phyloP scores from a whole-genome alignment of 768 basidiomycete genomes.

The Leccinum variicolor region DNA sequence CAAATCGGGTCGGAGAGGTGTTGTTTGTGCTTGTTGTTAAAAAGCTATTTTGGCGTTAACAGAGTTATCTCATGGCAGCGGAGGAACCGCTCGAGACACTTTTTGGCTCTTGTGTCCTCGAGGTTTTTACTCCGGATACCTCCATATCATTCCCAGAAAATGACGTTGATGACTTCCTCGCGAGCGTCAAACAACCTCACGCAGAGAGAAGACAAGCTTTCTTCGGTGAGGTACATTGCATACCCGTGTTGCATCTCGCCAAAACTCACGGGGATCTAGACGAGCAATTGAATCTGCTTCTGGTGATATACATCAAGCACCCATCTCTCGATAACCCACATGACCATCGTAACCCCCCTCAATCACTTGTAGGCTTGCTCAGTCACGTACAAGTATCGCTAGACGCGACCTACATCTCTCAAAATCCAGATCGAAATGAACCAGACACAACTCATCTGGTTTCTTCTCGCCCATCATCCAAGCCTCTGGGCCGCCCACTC shows the following conservation, averaged over 20 bases:
- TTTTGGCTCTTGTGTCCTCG: constrained; percentile 56
- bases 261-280: constrained; percentile 36
- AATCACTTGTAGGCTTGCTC: constrained; percentile 54
- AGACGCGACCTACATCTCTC: constrained; percentile 77
- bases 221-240: constrained; percentile 55
- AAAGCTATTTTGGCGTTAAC: not conserved
- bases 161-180: constrained; percentile 55
- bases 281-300: constrained; percentile 50
- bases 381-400: constrained; percentile 73
- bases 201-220: constrained; percentile 65
- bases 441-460: constrained; percentile 38
- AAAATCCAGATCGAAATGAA: constrained; percentile 35
- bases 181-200: constrained; percentile 37
- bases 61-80: constrained; percentile 13
- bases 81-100: constrained; percentile 56
- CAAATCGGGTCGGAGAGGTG: constrained; percentile 6
- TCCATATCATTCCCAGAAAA: constrained; percentile 58
- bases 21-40: no score
- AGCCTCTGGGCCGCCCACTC: constrained; percentile 33
- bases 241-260: constrained; percentile 2
- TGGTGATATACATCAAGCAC: constrained; percentile 36
- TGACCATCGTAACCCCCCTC: constrained; percentile 27
- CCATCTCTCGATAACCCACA: constrained; percentile 32
- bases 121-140: constrained; percentile 63
- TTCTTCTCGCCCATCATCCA: constrained; percentile 55